phyloP scores from a whole-genome alignment of 2,329 filamentous ascomycete species.

The Colletotrichum lentis region DNA sequence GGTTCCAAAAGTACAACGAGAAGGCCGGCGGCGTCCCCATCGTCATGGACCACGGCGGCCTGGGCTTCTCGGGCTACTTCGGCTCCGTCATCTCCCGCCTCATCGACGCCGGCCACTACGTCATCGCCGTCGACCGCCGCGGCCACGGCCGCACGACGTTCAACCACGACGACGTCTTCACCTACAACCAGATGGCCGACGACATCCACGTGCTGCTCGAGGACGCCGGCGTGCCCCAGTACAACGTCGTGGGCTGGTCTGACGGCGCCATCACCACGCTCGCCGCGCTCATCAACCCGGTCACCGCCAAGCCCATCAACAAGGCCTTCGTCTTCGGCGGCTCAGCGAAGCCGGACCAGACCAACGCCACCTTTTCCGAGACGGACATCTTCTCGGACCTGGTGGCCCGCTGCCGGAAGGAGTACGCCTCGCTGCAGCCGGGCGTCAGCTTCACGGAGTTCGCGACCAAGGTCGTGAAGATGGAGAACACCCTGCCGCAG shows the following conservation, averaged over 20 bases:
- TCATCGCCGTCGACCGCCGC: constrained; percentile 53
- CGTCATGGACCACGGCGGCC: constrained; percentile 52
- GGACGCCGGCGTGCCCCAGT: constrained; percentile 43
- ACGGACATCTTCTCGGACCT: constrained; percentile 42
- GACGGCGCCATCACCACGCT: constrained; percentile 52
- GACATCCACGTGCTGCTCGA: constrained; percentile 48
- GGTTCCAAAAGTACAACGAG: constrained; percentile 54
- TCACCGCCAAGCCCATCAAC: constrained; percentile 45
- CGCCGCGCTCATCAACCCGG: constrained; percentile 47
- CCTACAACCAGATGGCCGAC: constrained; percentile 49
- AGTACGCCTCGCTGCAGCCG: constrained; percentile 50
- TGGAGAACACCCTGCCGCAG: constrained; percentile 50
- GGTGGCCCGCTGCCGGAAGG: constrained; percentile 47
- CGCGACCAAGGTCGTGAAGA: constrained; percentile 47
- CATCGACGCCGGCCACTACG: constrained; percentile 46
- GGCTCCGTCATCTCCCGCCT: constrained; percentile 49
- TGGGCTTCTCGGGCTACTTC: constrained; percentile 54
- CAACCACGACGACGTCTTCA: constrained; percentile 48
- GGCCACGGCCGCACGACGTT: constrained; percentile 54
- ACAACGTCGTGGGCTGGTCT: constrained; percentile 53
- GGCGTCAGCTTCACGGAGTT: constrained; percentile 49
- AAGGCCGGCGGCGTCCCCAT: constrained; percentile 46
- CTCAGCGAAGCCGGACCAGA: constrained; percentile 45
- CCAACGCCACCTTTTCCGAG: constrained; percentile 47
- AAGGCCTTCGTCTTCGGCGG: constrained; percentile 53